Conservation (phyloP, 108 stramenopile genomes). For the Stephanodiscus triporus region DNA sequence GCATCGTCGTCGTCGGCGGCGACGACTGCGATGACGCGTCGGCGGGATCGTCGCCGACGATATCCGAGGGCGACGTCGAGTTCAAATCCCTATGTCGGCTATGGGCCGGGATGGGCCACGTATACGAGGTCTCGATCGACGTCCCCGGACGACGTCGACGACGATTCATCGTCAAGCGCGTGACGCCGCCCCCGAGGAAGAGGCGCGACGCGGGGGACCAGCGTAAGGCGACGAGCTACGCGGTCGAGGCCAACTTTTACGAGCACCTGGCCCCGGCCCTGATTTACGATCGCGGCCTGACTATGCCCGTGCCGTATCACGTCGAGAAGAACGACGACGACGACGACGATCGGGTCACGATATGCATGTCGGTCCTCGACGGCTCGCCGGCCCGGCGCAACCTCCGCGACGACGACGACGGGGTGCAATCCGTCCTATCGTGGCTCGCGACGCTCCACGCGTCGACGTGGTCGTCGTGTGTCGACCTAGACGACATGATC, state of each 20-base stretch:
- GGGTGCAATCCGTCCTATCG: conserved; percentile 23
- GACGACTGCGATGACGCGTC: not conserved
- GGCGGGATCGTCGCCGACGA: not conserved
- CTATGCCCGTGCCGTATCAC: conserved; percentile 48
- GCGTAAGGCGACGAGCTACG: conserved; percentile 68
- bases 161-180: conserved; percentile 60
- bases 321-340: conserved; percentile 42
- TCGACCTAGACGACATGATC: conserved; percentile 31
- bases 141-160: not conserved
- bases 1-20: not conserved
- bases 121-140: conserved; percentile 50
- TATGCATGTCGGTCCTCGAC: conserved; percentile 49
- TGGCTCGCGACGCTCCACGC: conserved; percentile 81
- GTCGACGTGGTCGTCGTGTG: conserved; percentile 52
- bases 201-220: conserved; percentile 58
- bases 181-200: conserved; percentile 42
- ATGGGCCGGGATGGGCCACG: conserved; percentile 70
- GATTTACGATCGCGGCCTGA: conserved; percentile 14
- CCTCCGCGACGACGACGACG: not conserved
- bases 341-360: conserved; percentile 34
- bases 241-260: conserved; percentile 77
- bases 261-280: conserved; percentile 39
- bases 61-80: conserved; percentile 3
- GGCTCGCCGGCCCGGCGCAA: conserved; percentile 13
- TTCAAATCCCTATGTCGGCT: conserved; percentile 9